A percentile compares a stretch with the other conserved stretches of the same genome.
These are phyloP conservation scores for Colletotrichum liaoningense DNA, from an alignment of 2,329 filamentous ascomycete genomes.

Conservation along the genomic window DNA sequence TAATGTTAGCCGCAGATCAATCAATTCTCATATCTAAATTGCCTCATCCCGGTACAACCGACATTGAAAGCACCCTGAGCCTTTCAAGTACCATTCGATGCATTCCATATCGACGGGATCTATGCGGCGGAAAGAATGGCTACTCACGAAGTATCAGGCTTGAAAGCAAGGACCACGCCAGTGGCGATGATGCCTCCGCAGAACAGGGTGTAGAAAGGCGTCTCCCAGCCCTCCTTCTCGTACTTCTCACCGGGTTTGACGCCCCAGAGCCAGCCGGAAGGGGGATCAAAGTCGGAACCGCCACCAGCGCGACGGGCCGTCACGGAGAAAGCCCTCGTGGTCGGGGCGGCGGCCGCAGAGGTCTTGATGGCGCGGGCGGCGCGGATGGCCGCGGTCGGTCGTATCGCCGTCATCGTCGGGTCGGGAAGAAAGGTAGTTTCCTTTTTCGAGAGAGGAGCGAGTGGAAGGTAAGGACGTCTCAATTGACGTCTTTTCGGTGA, in stretches of 20 bases:
- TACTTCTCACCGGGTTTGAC: constrained; percentile 96
- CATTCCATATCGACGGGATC: neutral
- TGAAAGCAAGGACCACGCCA: constrained; percentile 88
- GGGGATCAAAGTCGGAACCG: constrained; percentile 84
- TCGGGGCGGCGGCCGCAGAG: constrained; percentile 33
- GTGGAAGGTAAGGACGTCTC: constrained; percentile 1
- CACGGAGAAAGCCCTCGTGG: constrained; percentile 55
- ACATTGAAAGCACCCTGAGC: too few species aligned
- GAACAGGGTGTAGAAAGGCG: constrained; percentile 85
- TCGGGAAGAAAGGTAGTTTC: neutral
- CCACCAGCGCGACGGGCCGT: constrained; percentile 55
- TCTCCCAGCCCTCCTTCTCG: constrained; percentile 97
- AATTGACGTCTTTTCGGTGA: constrained; percentile 18
- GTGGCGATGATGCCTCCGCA: constrained; percentile 80
- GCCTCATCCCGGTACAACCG: constrained; percentile 8
- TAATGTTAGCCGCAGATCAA: constrained; percentile 41
- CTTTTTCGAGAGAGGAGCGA: neutral
- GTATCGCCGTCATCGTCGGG: constrained; percentile 36
- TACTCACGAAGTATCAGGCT: constrained; percentile 98
- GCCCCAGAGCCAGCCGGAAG: constrained; percentile 91
- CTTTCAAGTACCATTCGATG: neutral
- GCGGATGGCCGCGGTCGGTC: constrained; percentile 36
- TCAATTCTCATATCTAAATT: constrained; percentile 8
- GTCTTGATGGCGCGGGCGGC: constrained; percentile 48
- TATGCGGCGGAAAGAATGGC: neutral